These are phyloP conservation scores for Gentiana straminea DNA, from an alignment of 257 asterid genomes.

Conservation along the genomic window DNA sequence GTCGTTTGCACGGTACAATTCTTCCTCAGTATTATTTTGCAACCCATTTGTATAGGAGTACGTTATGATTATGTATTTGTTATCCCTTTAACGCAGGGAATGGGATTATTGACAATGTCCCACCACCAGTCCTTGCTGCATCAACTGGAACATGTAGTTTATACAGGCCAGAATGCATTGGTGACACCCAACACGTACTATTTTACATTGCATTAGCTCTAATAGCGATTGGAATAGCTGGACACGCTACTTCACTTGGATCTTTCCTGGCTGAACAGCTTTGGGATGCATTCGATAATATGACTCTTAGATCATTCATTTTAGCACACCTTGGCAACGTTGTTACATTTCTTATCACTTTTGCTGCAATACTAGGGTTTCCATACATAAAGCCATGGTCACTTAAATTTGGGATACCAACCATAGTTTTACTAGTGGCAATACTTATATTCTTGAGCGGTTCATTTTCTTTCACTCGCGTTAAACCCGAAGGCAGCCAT, in stretches of 20 bases:
- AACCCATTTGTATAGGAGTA: no score
- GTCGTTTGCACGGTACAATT: slow-evolving; percentile 12
- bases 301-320: not conserved
- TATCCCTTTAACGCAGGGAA: slow-evolving; percentile 11
- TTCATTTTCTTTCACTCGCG: slow-evolving; percentile 1
- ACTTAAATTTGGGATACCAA: slow-evolving; percentile 20
- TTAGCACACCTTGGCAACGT: slow-evolving; percentile 5
- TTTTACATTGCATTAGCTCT: slow-evolving; percentile 17
- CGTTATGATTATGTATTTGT: no score
- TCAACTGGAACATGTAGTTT: slow-evolving; percentile 10
- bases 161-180: slow-evolving; percentile 20
- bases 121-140: slow-evolving; percentile 21
- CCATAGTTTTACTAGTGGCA: slow-evolving; percentile 14
- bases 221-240: slow-evolving; percentile 17
- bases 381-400: slow-evolving; percentile 23
- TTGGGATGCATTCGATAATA: slow-evolving; percentile 1
- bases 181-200: slow-evolving; percentile 14
- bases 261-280: slow-evolving; percentile 11
- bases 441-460: slow-evolving; percentile 13
- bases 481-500: slow-evolving; percentile 18
- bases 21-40: not conserved
- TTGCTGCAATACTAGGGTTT: slow-evolving; percentile 13
- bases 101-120: slow-evolving; percentile 20
- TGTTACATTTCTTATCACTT: slow-evolving; percentile 3
- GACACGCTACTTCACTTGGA: slow-evolving; percentile 10